Conservation (phyloP, 2,329 filamentous ascomycete genomes). For the Fusarium irregulare region DNA sequence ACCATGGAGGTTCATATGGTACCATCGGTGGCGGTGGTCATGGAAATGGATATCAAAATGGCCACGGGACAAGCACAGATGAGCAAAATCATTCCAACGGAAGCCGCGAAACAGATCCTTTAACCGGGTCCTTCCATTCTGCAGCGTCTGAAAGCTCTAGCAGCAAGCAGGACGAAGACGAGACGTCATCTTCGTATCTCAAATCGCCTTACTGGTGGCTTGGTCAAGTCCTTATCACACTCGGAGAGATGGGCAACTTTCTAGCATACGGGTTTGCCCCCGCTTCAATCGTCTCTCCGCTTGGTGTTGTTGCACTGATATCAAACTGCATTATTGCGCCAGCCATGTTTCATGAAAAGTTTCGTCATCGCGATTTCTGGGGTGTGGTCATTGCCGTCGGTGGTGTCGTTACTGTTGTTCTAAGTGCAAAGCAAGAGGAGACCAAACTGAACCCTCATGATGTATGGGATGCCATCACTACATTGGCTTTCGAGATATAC, state of each 20-base stretch:
- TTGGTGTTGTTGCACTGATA: constrained; percentile 95
- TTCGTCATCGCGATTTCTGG: constrained; percentile 85
- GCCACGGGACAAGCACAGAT: constrained; percentile 16
- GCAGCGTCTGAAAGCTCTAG: constrained; percentile 42
- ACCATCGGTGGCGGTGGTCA: constrained; percentile 43
- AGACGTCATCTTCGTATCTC: constrained; percentile 77
- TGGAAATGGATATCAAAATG: constrained; percentile 41
- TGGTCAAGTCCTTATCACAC: constrained; percentile 89
- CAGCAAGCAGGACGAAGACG: constrained; percentile 46
- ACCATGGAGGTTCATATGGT: constrained; percentile 50
- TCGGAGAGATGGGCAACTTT: constrained; percentile 96
- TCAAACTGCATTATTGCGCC: constrained; percentile 98
- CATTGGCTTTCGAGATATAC: constrained; percentile 91
- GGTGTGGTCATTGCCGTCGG: constrained; percentile 88
- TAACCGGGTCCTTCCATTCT: constrained; percentile 64
- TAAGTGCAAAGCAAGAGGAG: constrained; percentile 90
- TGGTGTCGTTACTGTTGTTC: constrained; percentile 90
- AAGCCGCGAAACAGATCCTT: constrained; percentile 61
- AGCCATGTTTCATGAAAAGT: constrained; percentile 90
- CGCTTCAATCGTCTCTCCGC: constrained; percentile 94
- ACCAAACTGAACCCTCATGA: constrained; percentile 90
- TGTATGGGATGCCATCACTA: constrained; percentile 89
- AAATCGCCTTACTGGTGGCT: constrained; percentile 96
- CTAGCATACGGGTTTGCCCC: constrained; percentile 97
- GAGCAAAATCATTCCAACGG: constrained; percentile 52